phyloP scores from a whole-genome alignment of 2,329 filamentous ascomycete genomes.

The Nemania sp. region DNA sequence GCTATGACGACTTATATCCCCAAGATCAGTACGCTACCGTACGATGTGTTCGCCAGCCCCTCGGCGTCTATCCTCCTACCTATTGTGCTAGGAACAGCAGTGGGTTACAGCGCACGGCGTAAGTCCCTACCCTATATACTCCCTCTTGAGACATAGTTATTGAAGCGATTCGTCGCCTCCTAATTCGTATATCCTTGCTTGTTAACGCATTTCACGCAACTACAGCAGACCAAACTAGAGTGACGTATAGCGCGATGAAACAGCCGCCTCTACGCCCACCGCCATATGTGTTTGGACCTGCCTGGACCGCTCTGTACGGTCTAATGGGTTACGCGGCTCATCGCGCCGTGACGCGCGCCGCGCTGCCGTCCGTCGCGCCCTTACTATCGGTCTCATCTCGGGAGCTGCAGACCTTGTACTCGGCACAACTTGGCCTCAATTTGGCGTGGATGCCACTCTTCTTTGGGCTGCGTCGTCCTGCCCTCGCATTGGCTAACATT shows the following conservation, averaged over 20 bases:
- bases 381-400: conserved; percentile 32
- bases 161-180: not conserved
- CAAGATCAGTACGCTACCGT: conserved; percentile 71
- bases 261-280: conserved; percentile 68
- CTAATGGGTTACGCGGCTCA: conserved; percentile 90
- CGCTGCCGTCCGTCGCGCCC: conserved; percentile 55
- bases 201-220: not conserved
- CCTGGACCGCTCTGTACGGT: conserved; percentile 69
- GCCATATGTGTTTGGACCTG: conserved; percentile 63
- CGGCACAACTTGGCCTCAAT: conserved; percentile 82
- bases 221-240: conserved; percentile 59
- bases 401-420: conserved; percentile 80
- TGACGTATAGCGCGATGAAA: conserved; percentile 66
- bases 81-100: conserved; percentile 69
- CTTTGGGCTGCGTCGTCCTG: conserved; percentile 75
- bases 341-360: conserved; percentile 68
- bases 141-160: not conserved
- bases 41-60: conserved; percentile 70
- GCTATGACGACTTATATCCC: conserved; percentile 79
- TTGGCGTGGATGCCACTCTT: conserved; percentile 91
- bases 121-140: conserved; percentile 37
- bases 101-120: conserved; percentile 72
- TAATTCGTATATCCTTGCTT: not conserved
- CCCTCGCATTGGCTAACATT: conserved; percentile 76
- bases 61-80: conserved; percentile 77